These are phyloP conservation scores for Centrapalus pauciflorus DNA, from an alignment of 129 eudicot genomes.

Conservation along the genomic window DNA sequence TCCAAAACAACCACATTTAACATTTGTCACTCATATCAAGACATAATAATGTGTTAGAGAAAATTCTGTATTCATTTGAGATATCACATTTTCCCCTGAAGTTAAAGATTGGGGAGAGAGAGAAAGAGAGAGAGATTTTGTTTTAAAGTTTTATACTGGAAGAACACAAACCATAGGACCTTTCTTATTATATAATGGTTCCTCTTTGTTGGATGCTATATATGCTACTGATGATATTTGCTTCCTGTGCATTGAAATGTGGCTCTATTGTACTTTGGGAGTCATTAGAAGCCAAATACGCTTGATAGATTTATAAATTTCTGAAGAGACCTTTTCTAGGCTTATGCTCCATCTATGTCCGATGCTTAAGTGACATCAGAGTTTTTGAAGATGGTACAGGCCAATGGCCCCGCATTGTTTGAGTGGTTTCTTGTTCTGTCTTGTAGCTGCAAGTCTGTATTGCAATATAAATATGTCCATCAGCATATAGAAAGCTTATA, in stretches of 20 bases:
- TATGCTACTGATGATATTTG: neutral
- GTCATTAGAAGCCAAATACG: neutral
- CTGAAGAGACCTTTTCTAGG: neutral
- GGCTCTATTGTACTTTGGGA: neutral
- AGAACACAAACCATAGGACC: neutral
- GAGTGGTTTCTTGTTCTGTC: neutral
- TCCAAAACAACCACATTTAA: neutral
- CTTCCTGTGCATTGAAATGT: neutral
- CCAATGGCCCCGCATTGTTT: neutral
- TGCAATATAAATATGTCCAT: neutral
- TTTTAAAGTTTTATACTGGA: neutral
- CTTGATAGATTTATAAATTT: neutral
- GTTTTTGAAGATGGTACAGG: neutral
- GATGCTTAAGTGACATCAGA: neutral
- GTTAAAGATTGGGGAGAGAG: no score
- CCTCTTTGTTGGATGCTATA: no score
- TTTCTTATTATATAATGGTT: neutral
- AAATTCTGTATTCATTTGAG: neutral
- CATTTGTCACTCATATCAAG: neutral
- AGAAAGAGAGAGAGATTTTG: no score
- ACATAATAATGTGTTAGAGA: neutral
- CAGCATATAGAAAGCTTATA: neutral
- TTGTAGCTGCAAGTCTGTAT: neutral
- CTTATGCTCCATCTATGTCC: neutral
- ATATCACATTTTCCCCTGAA: neutral